Conservation (phyloP, 306 rosid species). For the Vachellia pachyceras region DNA sequence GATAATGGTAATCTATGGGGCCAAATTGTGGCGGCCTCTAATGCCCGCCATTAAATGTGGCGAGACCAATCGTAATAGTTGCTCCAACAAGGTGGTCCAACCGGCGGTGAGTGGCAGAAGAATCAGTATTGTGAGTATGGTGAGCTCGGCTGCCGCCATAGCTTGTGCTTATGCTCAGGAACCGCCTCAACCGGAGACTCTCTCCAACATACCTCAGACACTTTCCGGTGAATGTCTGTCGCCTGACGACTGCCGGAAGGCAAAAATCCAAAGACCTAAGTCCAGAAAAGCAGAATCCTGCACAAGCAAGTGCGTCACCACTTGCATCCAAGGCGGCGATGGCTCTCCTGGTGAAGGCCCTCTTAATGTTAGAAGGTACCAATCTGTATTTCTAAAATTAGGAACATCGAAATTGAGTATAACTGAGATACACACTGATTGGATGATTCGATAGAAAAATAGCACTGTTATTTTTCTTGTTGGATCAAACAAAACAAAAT, state of each 20-base stretch:
- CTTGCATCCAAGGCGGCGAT: slow-evolving; percentile 88
- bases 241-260: slow-evolving; percentile 62
- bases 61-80: not conserved
- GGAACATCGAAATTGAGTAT: too few relatives aligned
- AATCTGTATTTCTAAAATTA: not conserved
- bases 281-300: slow-evolving; percentile 90
- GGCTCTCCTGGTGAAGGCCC: slow-evolving; percentile 99
- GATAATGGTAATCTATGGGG: slow-evolving; percentile 14
- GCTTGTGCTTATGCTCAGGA: slow-evolving; percentile 28
- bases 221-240: slow-evolving; percentile 74
- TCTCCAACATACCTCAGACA: slow-evolving; percentile 82
- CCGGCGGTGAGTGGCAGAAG: not conserved
- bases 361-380: slow-evolving; percentile 71
- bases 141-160: slow-evolving; percentile 43
- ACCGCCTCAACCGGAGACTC: slow-evolving; percentile 55
- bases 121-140: not conserved
- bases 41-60: not conserved
- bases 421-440: too few relatives aligned
- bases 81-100: not conserved
- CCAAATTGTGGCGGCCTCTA: not conserved
- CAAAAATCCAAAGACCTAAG: slow-evolving; percentile 81
- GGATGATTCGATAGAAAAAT: too few relatives aligned
- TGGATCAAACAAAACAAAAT: not conserved
- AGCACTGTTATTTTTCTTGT: not conserved
- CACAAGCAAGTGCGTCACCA: slow-evolving; percentile 79